Base-by-base conservation (phyloP, 768 basidiomycete species). In the Gymnopilus dilepis region DNA sequence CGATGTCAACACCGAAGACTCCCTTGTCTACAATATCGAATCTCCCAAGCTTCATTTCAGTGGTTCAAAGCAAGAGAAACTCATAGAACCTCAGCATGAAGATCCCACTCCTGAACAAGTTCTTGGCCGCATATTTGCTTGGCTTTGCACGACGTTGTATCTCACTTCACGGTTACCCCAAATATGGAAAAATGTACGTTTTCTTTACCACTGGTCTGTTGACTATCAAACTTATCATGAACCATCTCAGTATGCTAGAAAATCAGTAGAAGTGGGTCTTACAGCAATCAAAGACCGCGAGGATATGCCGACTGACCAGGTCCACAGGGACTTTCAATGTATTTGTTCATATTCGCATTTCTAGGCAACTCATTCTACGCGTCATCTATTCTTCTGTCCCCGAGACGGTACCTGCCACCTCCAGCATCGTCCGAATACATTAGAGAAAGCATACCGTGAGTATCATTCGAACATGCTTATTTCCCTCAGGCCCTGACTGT, bases 121-220 rank as follows among this genome's bases (percentile, higher is more conserved):
- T 24, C 77, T 99, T 51, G 97, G 97, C 1, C 89, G 97, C 2
- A 85, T 95, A 56, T 95, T 91, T 57, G 96, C 97, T 8, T 99
- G 97, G 97, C 70, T 90, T 19, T 98, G 97, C 72, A 95, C 96
- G 1, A 92, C 88, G 0, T 78, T 98, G 15, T 99, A 99, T 74
- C 78, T 99, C 34, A 98, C 97, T 3, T 93, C 91, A 3, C 86
- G 97, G 61, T 76, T 99, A 68, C 97, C 97, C 21, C 97, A 99
- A 74, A 97, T 99, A 64, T 99, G 97, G 97, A 97, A 96, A 76
- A 98, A 98, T 70, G 96, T 97, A 74, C 73, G 94, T 87, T 56
- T 37, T 61, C 50, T 22, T 21, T 47, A 52, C 21, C 19, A 9
- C 43, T 40, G 4, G 13, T n/a, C 19, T 21, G n/a, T 3, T 43